These are phyloP conservation scores for Saprolegnia parasitica DNA, from an alignment of 352 stramenopile genomes.

Conservation along the genomic window DNA sequence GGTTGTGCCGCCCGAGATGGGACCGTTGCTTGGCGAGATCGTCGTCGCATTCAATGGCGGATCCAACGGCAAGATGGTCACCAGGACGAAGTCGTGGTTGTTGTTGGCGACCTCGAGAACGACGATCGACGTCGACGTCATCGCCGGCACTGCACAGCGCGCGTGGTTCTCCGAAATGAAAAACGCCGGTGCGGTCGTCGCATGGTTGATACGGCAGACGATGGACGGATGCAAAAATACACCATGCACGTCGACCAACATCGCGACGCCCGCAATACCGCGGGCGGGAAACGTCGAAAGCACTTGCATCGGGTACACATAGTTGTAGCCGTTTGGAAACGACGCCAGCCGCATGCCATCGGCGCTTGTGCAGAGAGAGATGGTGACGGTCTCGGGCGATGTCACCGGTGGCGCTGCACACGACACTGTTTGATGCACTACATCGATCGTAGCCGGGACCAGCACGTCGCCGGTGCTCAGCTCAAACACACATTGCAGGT, in stretches of 20 bases:
- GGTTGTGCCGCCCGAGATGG: slow-evolving; percentile 49
- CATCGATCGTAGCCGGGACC: not conserved
- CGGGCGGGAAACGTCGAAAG: slow-evolving; percentile 7
- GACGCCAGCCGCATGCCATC: not conserved
- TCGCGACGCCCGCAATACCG: slow-evolving; percentile 25
- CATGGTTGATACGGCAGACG: slow-evolving; percentile 29
- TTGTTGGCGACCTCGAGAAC: slow-evolving; percentile 38
- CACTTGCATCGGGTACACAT: slow-evolving; percentile 3
- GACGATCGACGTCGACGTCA: not conserved
- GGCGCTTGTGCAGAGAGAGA: not conserved
- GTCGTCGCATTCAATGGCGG: slow-evolving; percentile 32
- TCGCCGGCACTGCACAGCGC: slow-evolving; percentile 12
- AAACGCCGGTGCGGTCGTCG: not conserved
- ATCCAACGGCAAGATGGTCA: slow-evolving; percentile 24
- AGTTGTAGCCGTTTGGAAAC: not conserved
- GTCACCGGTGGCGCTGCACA: not conserved
- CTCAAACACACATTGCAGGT: not conserved
- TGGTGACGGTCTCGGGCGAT: not conserved
- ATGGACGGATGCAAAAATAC: slow-evolving; percentile 29
- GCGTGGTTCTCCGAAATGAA: slow-evolving; percentile 21
- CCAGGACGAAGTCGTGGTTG: slow-evolving; percentile 34
- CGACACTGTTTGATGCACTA: not conserved
- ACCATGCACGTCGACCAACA: slow-evolving; percentile 35
- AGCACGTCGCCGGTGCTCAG: not conserved
- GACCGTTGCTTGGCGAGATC: slow-evolving; percentile 42